Evolutionary conservation across 2,329 filamentous ascomycete genomes (phyloP), one percentile per base, ranked within the genome.

Genomic region (Daldinia eschscholtzii): DNA sequence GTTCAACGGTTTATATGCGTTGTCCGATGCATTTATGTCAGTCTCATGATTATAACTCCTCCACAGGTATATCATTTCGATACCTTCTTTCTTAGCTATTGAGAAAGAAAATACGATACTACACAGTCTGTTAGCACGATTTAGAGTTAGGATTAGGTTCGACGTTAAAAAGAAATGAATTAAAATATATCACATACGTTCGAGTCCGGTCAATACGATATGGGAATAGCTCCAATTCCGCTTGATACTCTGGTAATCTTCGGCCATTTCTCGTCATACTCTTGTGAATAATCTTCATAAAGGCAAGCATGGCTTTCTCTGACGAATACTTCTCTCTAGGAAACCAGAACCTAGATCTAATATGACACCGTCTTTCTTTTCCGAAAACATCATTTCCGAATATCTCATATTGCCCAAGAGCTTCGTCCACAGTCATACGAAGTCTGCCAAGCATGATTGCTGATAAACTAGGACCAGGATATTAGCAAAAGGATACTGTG

Each of bases 51-150:
- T 26, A 6, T 48, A 48, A 48, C 10, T 48, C 13, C 44, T 48
- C 44, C 44, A 48, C 13, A 48, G 44, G 23, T 48, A 48, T 48
- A 5, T 20, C 44, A 48, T 48, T 1, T 26, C 44, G 5, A 48
- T 2, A 2, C 44, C 44, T 28, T 6, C 20, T 26, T 48, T 26
- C 12, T 15, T 26, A 15, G 7, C 44, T 13, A 48, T 13, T 10
- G 44, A 48, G 1, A 48, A 48, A 26, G 44, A 48, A 48, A 48
- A 48, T 48, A 48, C 44, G 12, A 48, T 26, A 48, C 44, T 48
- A 26, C 12, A 15, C 23, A 7, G 3, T 48, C 26, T 26, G 20
- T 48, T 26, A 48, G 12, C 15, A 7, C 6, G 20, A 15, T 48
- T 26, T 26, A 10, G 12, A 15, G 42, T 2, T n/a, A 23, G 20